Evolutionary conservation across 805 yeast species (phyloP), one percentile per base, ranked within the genome.

Genomic region (Scheffersomyces stipitis): DNA sequence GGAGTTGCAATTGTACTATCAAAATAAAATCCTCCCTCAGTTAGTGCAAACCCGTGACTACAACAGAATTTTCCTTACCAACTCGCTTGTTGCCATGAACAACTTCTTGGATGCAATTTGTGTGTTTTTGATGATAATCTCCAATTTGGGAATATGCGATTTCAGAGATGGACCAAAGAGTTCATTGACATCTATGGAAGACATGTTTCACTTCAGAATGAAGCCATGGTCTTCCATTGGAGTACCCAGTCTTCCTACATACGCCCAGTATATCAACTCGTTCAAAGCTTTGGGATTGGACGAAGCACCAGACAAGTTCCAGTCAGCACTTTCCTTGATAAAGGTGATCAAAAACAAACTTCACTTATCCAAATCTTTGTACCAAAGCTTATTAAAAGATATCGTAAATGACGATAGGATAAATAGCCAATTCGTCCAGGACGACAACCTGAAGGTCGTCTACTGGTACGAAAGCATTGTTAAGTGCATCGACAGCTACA

Each of bases 151-250:
- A 4, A 28, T 56, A 13, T 35, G 54, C 15, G 51, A 51, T 30
- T 53, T 48, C 56, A 17, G 55, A 46, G 36, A 44, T 37, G 46
- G 71, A 52, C 39, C 64, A 44, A 40, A 45, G 45, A 42, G 54
- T 13, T 41, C 43, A 29, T 35, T 49, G 9, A 49, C 60, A 4
- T 37, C 46, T 9, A 41, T 49, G 24, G 62, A 64, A 34, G 39
- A 41, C 28, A 41, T 63, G 15, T 65, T 46, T 36, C 45, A 54
- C 8, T 62, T 88, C 31, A 75, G 95, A 46, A 73, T 87, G 75
- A 88, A 87, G 56, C 80, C 93, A 3, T 86, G 84, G 64, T 76
- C 83, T 15, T 75, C 88, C 0, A 83, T 89, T 15, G 96, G 95
- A 0, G 79, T 80, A 8, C 96, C 96, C 1, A 73, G 70, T 18